These are phyloP conservation scores for Neurospora sp. DNA, from an alignment of 495 filamentous ascomycete species.

Conservation along the genomic window DNA sequence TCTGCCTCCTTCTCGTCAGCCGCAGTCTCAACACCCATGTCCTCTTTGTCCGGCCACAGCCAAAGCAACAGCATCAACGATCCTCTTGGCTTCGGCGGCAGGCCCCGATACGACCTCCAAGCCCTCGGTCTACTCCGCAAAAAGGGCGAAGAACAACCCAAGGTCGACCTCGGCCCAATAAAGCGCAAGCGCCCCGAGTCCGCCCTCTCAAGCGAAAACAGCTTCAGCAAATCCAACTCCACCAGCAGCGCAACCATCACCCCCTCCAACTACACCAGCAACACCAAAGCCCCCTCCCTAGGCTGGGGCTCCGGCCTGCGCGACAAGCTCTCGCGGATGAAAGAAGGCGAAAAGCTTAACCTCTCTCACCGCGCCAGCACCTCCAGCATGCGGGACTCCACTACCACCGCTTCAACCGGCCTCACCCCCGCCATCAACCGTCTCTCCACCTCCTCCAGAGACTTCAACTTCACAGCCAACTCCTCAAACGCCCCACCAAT, in stretches of 20 bases:
- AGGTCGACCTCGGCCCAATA: conserved; percentile 59
- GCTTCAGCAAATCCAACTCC: conserved; percentile 7
- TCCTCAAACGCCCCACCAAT: background rate
- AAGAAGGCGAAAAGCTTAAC: conserved; percentile 39
- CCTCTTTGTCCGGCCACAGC: conserved; percentile 5
- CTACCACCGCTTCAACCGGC: conserved; percentile 13
- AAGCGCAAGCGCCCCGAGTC: conserved; percentile 54
- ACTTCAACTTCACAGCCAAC: background rate
- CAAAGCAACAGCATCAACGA: background rate
- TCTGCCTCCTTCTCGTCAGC: conserved; percentile 1
- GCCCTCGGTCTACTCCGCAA: conserved; percentile 48
- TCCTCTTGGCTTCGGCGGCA: background rate
- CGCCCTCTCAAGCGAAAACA: conserved; percentile 16
- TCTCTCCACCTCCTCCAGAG: background rate
- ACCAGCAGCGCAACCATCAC: conserved; percentile 5
- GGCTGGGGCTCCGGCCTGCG: conserved; percentile 41
- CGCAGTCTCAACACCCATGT: background rate
- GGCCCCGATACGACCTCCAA: conserved; percentile 29
- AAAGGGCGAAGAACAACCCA: conserved; percentile 35
- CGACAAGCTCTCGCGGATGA: conserved; percentile 42
- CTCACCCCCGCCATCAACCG: background rate
- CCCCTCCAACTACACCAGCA: background rate
- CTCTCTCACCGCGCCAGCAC: conserved; percentile 19
- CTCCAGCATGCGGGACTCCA: background rate
- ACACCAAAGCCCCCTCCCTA: conserved; percentile 13